Conservation (phyloP, 768 basidiomycete species). For the Trametes punicea region DNA sequence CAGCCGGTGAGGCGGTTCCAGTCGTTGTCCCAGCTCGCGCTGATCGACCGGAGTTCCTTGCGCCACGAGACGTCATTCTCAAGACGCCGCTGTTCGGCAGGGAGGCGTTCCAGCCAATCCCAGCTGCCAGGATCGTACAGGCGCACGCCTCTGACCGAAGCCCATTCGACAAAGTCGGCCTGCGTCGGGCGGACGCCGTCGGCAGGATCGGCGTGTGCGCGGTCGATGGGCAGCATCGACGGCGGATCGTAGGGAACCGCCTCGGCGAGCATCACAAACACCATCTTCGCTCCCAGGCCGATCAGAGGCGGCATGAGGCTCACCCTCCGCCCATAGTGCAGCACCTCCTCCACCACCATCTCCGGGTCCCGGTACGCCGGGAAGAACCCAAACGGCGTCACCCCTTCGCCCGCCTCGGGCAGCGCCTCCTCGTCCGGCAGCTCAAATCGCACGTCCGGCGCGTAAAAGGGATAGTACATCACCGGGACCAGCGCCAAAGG, state of each 20-base stretch:
- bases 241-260: conserved; percentile 35
- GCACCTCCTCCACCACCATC: conserved; percentile 12
- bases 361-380: conserved; percentile 40
- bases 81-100: conserved; percentile 23
- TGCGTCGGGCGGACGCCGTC: conserved; percentile 42
- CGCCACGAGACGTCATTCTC: conserved; percentile 28
- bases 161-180: conserved; percentile 52
- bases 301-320: conserved; percentile 42
- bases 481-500: conserved; percentile 42
- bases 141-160: conserved; percentile 35
- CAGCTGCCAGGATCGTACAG: conserved; percentile 26
- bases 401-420: conserved; percentile 21
- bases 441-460: conserved; percentile 13
- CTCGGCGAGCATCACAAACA: conserved; percentile 61
- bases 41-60: conserved; percentile 32
- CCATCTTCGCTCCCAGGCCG: conserved; percentile 55
- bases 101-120: conserved; percentile 27
- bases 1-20: conserved; percentile 55
- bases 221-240: conserved; percentile 32
- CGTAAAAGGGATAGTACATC: conserved; percentile 55
- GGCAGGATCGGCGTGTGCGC: conserved; percentile 20
- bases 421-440: conserved; percentile 18
- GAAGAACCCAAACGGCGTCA: conserved; percentile 43
- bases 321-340: conserved; percentile 25
- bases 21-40: conserved; percentile 50